Conservation (phyloP, 768 basidiomycete species). For the Tulasnella sp. region DNA sequence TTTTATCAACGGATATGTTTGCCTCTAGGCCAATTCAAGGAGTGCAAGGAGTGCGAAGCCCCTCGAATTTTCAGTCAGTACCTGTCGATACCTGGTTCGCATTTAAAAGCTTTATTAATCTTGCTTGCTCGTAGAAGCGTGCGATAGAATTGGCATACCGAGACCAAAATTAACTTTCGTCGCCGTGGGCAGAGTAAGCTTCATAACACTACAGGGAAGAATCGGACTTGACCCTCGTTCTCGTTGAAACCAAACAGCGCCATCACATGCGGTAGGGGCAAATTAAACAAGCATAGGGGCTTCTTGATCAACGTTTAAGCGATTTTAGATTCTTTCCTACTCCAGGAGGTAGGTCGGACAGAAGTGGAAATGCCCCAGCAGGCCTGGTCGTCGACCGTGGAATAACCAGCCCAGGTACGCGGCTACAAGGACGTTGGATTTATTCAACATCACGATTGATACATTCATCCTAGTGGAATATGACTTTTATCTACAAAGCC, state of each 20-base stretch:
- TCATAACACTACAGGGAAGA: neutral
- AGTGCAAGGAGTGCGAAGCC: constrained; percentile 47
- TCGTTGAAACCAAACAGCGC: constrained; percentile 43
- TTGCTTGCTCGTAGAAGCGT: too few relatives aligned
- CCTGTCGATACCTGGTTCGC: too few relatives aligned
- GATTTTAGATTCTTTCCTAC: constrained; percentile 54
- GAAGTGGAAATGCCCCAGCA: constrained; percentile 71
- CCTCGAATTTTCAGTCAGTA: constrained; percentile 58
- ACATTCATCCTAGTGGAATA: constrained; percentile 67
- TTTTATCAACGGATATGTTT: neutral
- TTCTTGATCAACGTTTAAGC: too few relatives aligned
- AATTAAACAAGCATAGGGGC: neutral
- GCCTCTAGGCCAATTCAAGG: constrained; percentile 41
- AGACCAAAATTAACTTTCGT: constrained; percentile 67
- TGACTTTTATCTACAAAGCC: constrained; percentile 79
- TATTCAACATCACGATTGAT: neutral
- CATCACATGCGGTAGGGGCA: constrained; percentile 58
- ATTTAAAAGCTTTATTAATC: neutral
- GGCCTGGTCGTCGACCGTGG: constrained; percentile 73
- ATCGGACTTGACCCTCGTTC: neutral
- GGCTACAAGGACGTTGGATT: constrained; percentile 37
- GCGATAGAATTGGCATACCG: constrained; percentile 56
- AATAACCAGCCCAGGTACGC: constrained; percentile 5
- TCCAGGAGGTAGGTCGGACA: constrained; percentile 54
- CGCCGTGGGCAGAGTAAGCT: constrained; percentile 65